Percentiles rank a stretch among this genome's conserved stretches.
phyloP scores from a whole-genome alignment of 2,329 filamentous ascomycete genomes.

The Curvularia sp. region DNA sequence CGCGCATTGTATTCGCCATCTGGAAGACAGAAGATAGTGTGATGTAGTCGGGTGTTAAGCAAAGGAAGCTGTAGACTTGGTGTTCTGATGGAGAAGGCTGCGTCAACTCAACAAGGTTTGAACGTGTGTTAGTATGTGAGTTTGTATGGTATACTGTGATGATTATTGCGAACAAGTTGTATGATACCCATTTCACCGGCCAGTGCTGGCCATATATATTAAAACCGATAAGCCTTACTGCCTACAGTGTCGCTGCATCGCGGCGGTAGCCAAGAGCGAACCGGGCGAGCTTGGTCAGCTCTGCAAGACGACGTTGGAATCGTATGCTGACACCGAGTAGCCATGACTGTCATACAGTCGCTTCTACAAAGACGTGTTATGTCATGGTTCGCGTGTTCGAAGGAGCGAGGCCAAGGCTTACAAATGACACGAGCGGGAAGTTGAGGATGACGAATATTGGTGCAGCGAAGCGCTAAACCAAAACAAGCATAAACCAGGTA shows the following conservation, averaged over 20 bases:
- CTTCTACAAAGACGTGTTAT: neutral
- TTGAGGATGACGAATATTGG: neutral
- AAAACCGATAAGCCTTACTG: neutral
- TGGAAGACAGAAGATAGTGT: neutral
- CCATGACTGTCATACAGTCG: neutral
- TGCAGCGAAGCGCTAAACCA: neutral
- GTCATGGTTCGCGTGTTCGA: constrained; percentile 1
- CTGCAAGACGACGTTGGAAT: neutral
- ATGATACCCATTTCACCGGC: neutral
- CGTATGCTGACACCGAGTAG: neutral
- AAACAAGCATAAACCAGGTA: neutral
- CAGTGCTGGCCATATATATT: neutral
- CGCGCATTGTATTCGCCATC: constrained; percentile 60
- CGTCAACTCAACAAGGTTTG: neutral
- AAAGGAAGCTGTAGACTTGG: neutral
- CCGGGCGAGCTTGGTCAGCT: constrained; percentile 15
- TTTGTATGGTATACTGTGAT: neutral
- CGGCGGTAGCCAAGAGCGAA: constrained; percentile 1
- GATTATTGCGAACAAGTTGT: neutral
- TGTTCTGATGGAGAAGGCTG: neutral
- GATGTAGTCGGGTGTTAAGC: neutral
- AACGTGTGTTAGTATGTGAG: neutral
- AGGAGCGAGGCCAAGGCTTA: constrained; percentile 5
- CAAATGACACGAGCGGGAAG: neutral
- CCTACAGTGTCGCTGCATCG: neutral